Conservation (phyloP, 108 stramenopile species). For the Bacterosira constricta region DNA sequence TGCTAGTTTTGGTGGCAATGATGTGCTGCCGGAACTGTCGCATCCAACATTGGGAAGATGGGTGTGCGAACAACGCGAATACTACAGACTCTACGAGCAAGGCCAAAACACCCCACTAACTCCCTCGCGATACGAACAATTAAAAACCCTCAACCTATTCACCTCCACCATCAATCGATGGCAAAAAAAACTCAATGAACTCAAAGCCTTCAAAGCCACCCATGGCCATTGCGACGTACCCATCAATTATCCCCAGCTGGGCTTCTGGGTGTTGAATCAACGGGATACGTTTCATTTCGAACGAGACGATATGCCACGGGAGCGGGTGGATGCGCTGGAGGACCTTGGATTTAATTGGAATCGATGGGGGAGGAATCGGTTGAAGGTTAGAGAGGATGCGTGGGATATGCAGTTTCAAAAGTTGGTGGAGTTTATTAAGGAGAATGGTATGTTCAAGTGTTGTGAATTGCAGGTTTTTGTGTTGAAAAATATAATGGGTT, state of each 20-base stretch:
- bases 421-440: slow-evolving; percentile 26
- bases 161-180: slow-evolving; percentile 21
- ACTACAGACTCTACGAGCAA: slow-evolving; percentile 4
- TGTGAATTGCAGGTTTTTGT: too few species aligned
- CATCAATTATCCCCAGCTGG: slow-evolving; percentile 27
- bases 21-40: neutral
- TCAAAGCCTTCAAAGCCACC: slow-evolving; percentile 6
- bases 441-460: neutral
- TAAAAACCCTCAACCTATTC: slow-evolving; percentile 1
- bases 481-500: too few species aligned
- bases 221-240: slow-evolving; percentile 53
- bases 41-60: neutral
- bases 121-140: neutral
- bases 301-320: slow-evolving; percentile 13
- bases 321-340: slow-evolving; percentile 38
- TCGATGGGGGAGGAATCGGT: slow-evolving; percentile 21
- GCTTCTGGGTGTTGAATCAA: slow-evolving; percentile 36
- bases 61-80: slow-evolving; percentile 11
- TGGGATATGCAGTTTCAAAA: slow-evolving; percentile 30
- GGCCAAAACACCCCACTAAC: neutral
- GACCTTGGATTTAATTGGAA: slow-evolving; percentile 37
- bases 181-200: slow-evolving; percentile 23
- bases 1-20: neutral
- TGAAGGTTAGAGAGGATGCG: slow-evolving; percentile 27
- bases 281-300: slow-evolving; percentile 20